phyloP scores from a whole-genome alignment of 805 yeast species.

The Zygoascus biomembranicola region DNA sequence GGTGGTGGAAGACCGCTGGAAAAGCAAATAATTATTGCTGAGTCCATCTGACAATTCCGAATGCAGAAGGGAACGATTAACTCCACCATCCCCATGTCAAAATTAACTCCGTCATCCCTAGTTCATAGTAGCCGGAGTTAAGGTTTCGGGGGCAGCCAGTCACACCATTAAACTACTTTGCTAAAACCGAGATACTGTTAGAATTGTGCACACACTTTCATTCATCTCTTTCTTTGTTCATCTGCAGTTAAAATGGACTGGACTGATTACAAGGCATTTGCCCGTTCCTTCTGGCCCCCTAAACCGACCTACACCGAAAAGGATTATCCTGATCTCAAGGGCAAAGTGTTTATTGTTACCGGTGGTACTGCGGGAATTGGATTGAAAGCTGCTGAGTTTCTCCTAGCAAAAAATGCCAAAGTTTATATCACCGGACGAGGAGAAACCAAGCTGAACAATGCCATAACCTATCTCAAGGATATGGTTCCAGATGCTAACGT shows the following conservation, averaged over 20 bases:
- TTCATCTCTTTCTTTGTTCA: too few relatives aligned
- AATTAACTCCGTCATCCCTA: too few relatives aligned
- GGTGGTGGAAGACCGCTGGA: too few relatives aligned
- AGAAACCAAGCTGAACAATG: not conserved
- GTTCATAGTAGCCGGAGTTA: too few relatives aligned
- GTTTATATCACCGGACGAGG: slow-evolving; percentile 33
- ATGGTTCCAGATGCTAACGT: not conserved
- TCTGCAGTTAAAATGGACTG: not conserved
- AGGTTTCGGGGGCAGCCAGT: too few relatives aligned
- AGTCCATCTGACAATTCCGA: too few relatives aligned
- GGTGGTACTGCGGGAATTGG: slow-evolving; percentile 33
- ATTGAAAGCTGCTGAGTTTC: slow-evolving; percentile 26
- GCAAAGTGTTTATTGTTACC: slow-evolving; percentile 28
- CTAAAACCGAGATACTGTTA: too few relatives aligned
- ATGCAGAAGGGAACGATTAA: too few relatives aligned
- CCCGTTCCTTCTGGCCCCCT: slow-evolving; percentile 2
- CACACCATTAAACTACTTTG: too few relatives aligned
- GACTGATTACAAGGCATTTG: not conserved
- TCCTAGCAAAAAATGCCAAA: slow-evolving; percentile 29
- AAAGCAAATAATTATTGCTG: too few relatives aligned
- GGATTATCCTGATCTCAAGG: slow-evolving; percentile 29
- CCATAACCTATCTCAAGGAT: not conserved
- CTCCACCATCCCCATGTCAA: too few relatives aligned
- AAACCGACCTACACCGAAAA: slow-evolving; percentile 19
- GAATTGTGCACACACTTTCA: too few relatives aligned